Evolutionary conservation across 352 stramenopile species (phyloP).

Genomic region (Phytophthora meadii): DNA sequence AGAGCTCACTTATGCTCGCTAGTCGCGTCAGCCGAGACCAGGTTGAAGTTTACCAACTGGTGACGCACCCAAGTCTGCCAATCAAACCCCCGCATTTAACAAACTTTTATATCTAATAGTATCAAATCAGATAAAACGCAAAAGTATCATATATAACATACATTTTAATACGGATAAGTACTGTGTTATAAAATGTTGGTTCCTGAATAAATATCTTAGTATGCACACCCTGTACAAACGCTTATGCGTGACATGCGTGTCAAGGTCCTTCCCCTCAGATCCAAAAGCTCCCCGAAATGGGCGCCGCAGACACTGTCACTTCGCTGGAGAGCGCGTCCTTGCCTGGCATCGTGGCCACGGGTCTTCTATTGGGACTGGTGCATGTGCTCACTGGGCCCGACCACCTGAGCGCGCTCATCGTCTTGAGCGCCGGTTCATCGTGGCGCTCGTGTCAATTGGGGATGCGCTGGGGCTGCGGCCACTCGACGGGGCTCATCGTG

Average conservation of each 20-base stretch:
- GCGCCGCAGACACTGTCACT: constrained; percentile 27
- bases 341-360: constrained; percentile 44
- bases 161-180: too few species aligned
- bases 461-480: constrained; percentile 90
- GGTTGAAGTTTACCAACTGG: constrained; percentile 12
- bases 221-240: neutral
- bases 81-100: constrained; percentile 5
- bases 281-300: constrained; percentile 10
- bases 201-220: neutral
- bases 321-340: constrained; percentile 50
- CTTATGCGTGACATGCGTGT: constrained; percentile 10
- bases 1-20: too few species aligned
- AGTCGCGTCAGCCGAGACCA: neutral
- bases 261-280: constrained; percentile 1
- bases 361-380: constrained; percentile 52
- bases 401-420: constrained; percentile 88
- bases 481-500: constrained; percentile 82
- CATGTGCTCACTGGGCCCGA: constrained; percentile 76
- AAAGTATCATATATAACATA: too few species aligned
- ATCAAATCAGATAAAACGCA: neutral
- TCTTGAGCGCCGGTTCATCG: constrained; percentile 75
- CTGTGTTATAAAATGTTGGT: too few species aligned
- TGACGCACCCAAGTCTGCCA: constrained; percentile 4
- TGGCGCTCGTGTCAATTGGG: constrained; percentile 80
- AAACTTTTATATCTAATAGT: neutral